Evolutionary conservation across 1,284 basidiomycete species (phyloP), one percentile per base, ranked within the genome.

Genomic region (Mycena sp.): DNA sequence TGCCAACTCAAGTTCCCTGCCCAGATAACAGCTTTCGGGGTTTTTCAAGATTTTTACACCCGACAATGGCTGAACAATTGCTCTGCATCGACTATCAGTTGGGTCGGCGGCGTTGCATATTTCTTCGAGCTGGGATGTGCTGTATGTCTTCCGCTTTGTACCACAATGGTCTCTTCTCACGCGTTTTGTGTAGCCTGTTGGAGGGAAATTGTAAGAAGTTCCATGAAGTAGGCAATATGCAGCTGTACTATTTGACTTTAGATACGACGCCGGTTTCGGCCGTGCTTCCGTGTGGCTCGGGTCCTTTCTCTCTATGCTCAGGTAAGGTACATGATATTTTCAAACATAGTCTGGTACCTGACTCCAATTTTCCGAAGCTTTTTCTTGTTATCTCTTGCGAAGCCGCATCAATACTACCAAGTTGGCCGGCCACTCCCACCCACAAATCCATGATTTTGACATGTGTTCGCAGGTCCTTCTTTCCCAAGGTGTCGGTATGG

Each of bases 371-470:
- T 3, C 26, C 11, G n/a, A 17, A 53, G 41, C 58, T 46, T 52
- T 43, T 67, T 73, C 50, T 68, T 73, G 58, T 61, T 74, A 2
- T 73, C 72, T 6, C 61, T 72, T 19, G 69, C 65, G 6, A 48
- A 71, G 30, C 70, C 69, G n/a, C 67, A 71, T 26, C 66, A 71
- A 23, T 73, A 67, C 37, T 72, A 72, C 50, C 72, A 75, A 52
- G 58, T 60, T 7, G 17, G 50, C 44, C 25, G 26, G 4, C n/a
- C 12, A 11, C 6, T 46, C 46, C 12, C 12, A 12, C n/a, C n/a
- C n/a, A 11, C 16, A 21, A 2, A 7, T 10, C 19, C n/a, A n/a
- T 17, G 6, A 29, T 41, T 12, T 41, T 12, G 52, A 26, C 52
- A n/a, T 23, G 11, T n/a, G 28, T 45, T 37, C 28, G 2, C 17